phyloP scores from a whole-genome alignment of 2,329 filamentous ascomycete species.

The Calonectria montana region DNA sequence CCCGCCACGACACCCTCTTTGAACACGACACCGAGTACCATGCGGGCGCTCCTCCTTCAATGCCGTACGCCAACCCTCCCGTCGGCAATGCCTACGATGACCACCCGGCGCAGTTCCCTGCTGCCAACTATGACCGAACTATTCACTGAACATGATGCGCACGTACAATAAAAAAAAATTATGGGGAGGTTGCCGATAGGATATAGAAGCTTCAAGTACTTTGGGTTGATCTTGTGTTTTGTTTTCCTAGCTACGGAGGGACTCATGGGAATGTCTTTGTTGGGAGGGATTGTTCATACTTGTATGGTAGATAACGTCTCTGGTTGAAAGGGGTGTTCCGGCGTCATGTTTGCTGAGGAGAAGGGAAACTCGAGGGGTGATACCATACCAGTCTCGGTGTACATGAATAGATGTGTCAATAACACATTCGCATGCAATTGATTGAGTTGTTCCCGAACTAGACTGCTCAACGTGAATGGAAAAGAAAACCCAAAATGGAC shows the following conservation, averaged over 20 bases:
- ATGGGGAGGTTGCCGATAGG: conserved; percentile 22
- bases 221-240: conserved; percentile 29
- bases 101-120: conserved; percentile 66
- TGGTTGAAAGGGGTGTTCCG: conserved; percentile 30
- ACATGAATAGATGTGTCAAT: conserved; percentile 28
- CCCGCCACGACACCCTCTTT: conserved; percentile 56
- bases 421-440: conserved; percentile 22
- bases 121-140: conserved; percentile 66
- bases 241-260: conserved; percentile 28
- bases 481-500: conserved; percentile 21
- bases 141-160: conserved; percentile 45
- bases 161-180: conserved; percentile 38
- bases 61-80: conserved; percentile 41
- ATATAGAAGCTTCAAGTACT: conserved; percentile 33
- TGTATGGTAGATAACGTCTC: conserved; percentile 41
- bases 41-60: conserved; percentile 43
- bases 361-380: conserved; percentile 31
- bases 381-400: conserved; percentile 26
- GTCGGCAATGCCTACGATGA: conserved; percentile 39
- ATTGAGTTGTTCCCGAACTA: conserved; percentile 17
- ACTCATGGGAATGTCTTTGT: conserved; percentile 31
- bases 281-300: conserved; percentile 29
- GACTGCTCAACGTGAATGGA: conserved; percentile 12
- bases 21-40: conserved; percentile 64
- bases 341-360: conserved; percentile 35